Evolutionary conservation across 164 flowering plant genomes (phyloP).

Genomic region (Aristolochia contorta): DNA sequence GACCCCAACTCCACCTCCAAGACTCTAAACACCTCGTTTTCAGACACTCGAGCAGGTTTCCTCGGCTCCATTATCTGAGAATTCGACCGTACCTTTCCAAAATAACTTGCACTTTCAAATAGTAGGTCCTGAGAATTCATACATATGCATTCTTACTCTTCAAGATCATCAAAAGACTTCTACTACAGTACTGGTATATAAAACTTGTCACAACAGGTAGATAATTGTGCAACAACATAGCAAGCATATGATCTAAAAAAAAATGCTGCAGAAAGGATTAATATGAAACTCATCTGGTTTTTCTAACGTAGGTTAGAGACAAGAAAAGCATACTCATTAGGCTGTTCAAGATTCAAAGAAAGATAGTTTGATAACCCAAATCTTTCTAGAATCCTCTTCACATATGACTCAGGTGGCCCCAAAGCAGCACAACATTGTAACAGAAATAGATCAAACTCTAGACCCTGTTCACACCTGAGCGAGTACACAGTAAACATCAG

Average conservation of each 20-base stretch:
- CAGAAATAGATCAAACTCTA: conserved; percentile 87
- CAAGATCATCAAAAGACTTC: too few species aligned
- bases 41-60: too few species aligned
- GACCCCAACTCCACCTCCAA: too few species aligned
- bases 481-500: conserved; percentile 4
- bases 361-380: conserved; percentile 70
- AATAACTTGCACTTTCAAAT: too few species aligned
- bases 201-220: too few species aligned
- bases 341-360: conserved; percentile 41
- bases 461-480: conserved; percentile 71
- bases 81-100: too few species aligned
- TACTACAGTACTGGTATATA: too few species aligned
- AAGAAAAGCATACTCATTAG: conserved; percentile 55
- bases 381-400: conserved; percentile 61
- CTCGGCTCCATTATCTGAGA: too few species aligned
- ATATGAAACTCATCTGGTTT: neutral
- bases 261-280: neutral
- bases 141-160: too few species aligned
- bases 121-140: too few species aligned
- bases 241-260: neutral
- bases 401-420: conserved; percentile 78
- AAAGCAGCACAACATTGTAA: conserved; percentile 96
- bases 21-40: too few species aligned
- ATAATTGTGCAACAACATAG: neutral
- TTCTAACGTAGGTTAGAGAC: too few species aligned